Evolutionary conservation across 1,284 basidiomycete genomes (phyloP), one percentile per base, ranked within the genome.

Genomic region (Ganoderma sp.): DNA sequence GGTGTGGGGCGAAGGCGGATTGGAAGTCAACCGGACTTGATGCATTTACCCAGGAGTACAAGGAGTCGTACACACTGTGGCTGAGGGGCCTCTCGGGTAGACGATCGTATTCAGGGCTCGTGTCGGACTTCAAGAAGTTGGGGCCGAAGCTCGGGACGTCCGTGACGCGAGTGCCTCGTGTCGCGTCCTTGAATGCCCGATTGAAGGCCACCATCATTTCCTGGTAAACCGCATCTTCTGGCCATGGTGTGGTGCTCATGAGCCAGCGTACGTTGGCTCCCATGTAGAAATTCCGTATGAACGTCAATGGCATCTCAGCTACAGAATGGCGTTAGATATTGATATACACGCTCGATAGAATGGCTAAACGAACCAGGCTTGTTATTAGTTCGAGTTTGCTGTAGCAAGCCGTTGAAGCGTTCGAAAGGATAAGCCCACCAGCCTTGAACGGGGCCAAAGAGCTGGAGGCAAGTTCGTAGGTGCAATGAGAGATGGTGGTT

Each of bases 401-500:
- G 63, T 7, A 73, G 28, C 14, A 73, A 25, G 3, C 69, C 68
- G 41, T 73, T 75, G 37, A 67, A 72, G 3, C 72, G 66, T 43
- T 74, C 73, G 34, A 68, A 68, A 2, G 67, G 67, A 22, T 50
- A 68, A 1, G 56, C 43, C 64, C 67, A 68, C 79, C 79, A 82
- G 1, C 77, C 72, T 65, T 80, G 79, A 3, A 74, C 74, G 1
- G 81, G 81, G 0, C 82, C 81, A 70, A 79, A 82, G 0, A 72
- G 48, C 7, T 66, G 42, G 3, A 83, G 66, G 28, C 75, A 72
- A 61, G 0, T 70, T 71, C 61, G 34, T 37, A 79, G 77, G 64
- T 83, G 81, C 8, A 82, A 70, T 12, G 79, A 67, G 8, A 81
- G 69, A 68, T 84, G 83, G n/a, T 83, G 82, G 62, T 82, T 80